Evolutionary conservation across 495 filamentous ascomycete species (phyloP).

Genomic region (Thermothielavioides terrestris): DNA sequence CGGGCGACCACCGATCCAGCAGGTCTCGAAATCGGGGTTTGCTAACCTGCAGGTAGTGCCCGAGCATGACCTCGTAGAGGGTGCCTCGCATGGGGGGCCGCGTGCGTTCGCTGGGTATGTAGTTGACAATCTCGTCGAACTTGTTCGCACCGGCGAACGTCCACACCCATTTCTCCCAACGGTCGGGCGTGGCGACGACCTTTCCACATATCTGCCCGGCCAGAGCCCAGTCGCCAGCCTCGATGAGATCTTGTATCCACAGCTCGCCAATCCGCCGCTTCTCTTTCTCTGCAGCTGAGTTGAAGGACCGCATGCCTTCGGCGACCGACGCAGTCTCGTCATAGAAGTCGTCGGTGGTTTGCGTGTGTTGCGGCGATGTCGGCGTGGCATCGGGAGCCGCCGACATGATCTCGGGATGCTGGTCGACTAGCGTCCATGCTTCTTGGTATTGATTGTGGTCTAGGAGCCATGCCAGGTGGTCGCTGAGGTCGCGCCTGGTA

Average conservation of each 20-base stretch:
- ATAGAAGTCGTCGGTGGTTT: constrained; percentile 63
- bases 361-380: constrained; percentile 40
- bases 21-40: constrained; percentile 61
- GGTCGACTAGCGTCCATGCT: constrained; percentile 80
- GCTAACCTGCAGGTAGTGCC: constrained; percentile 71
- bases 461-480: constrained; percentile 78
- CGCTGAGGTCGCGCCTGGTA: constrained; percentile 71
- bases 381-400: constrained; percentile 27
- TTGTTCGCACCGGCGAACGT: constrained; percentile 75
- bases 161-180: constrained; percentile 95
- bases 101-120: constrained; percentile 65
- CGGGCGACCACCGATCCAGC: constrained; percentile 75
- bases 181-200: constrained; percentile 64
- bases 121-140: constrained; percentile 78
- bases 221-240: constrained; percentile 59
- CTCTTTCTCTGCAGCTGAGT: constrained; percentile 70
- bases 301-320: constrained; percentile 43
- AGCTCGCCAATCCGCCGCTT: constrained; percentile 86
- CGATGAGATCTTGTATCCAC: constrained; percentile 79
- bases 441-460: constrained; percentile 69
- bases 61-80: constrained; percentile 78
- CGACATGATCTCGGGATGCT: constrained; percentile 66
- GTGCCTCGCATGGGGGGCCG: constrained; percentile 71
- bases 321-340: constrained; percentile 64
- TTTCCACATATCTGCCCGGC: constrained; percentile 73